phyloP scores from a whole-genome alignment of 805 yeast species.

The Sugiyamaella floridensis region DNA sequence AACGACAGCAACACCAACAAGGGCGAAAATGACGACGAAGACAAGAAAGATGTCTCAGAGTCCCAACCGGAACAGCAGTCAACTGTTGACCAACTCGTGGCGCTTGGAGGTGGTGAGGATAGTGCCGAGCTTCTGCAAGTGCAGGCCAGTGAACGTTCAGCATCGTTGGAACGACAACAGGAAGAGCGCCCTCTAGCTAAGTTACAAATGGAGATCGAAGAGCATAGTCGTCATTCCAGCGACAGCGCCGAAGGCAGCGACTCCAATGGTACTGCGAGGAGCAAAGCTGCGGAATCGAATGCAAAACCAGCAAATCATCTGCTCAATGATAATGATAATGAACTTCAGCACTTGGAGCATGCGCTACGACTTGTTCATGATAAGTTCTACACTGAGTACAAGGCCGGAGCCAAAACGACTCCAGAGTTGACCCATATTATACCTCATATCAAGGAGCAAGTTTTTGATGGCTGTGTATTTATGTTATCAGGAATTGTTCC shows the following conservation, averaged over 20 bases:
- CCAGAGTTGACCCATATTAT: slow-evolving; percentile 34
- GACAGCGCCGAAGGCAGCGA: slow-evolving; percentile 1
- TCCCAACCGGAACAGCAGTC: slow-evolving; percentile 23
- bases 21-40: not conserved
- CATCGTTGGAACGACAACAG: slow-evolving; percentile 70
- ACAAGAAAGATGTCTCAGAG: slow-evolving; percentile 18
- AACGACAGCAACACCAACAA: not conserved
- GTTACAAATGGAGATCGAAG: slow-evolving; percentile 56
- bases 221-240: slow-evolving; percentile 7
- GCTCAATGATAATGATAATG: slow-evolving; percentile 74
- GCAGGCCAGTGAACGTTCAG: slow-evolving; percentile 46
- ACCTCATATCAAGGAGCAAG: slow-evolving; percentile 63
- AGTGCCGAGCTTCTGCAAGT: slow-evolving; percentile 25
- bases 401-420: slow-evolving; percentile 12
- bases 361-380: slow-evolving; percentile 60
- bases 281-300: not conserved
- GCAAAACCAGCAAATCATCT: slow-evolving; percentile 35
- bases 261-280: not conserved
- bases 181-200: slow-evolving; percentile 80
- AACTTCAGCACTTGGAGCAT: slow-evolving; percentile 53
- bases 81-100: slow-evolving; percentile 16
- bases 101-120: slow-evolving; percentile 37
- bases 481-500: slow-evolving; percentile 89
- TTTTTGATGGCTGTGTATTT: slow-evolving; percentile 61
- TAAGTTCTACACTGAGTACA: slow-evolving; percentile 52